phyloP scores from a whole-genome alignment of 345 rosid species.

The Ceriops decandra region DNA sequence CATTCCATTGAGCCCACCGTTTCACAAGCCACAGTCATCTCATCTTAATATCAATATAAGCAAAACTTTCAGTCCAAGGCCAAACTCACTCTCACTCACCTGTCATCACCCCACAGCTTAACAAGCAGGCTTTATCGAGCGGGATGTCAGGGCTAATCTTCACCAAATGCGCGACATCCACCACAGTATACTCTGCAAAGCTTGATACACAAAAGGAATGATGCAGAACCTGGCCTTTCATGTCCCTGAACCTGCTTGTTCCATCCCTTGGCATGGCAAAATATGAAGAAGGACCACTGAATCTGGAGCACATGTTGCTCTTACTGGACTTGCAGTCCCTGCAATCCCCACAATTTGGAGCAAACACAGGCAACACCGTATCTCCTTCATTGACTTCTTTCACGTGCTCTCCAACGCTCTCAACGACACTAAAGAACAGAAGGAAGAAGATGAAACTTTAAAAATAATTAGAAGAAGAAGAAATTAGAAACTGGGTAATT shows the following conservation, averaged over 20 bases:
- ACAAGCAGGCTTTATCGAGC: slow-evolving; percentile 46
- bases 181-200: slow-evolving; percentile 65
- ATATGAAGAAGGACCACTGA: not conserved
- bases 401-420: slow-evolving; percentile 66
- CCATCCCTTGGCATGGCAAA: slow-evolving; percentile 48
- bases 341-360: slow-evolving; percentile 49
- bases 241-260: slow-evolving; percentile 48
- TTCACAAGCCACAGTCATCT: no score
- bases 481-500: not conserved
- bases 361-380: slow-evolving; percentile 53
- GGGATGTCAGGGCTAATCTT: slow-evolving; percentile 44
- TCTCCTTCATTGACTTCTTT: slow-evolving; percentile 56
- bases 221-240: slow-evolving; percentile 46
- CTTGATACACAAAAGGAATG: slow-evolving; percentile 59
- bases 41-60: no score
- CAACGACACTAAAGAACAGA: slow-evolving; percentile 45
- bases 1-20: no score
- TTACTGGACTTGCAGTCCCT: slow-evolving; percentile 50
- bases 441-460: not conserved
- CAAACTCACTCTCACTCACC: slow-evolving; percentile 24
- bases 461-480: not conserved
- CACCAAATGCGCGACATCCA: slow-evolving; percentile 52
- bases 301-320: slow-evolving; percentile 48
- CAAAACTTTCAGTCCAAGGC: no score
- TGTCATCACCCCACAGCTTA: slow-evolving; percentile 62